phyloP scores from a whole-genome alignment of 2,329 filamentous ascomycete genomes.

The Exophiala spinifera region DNA sequence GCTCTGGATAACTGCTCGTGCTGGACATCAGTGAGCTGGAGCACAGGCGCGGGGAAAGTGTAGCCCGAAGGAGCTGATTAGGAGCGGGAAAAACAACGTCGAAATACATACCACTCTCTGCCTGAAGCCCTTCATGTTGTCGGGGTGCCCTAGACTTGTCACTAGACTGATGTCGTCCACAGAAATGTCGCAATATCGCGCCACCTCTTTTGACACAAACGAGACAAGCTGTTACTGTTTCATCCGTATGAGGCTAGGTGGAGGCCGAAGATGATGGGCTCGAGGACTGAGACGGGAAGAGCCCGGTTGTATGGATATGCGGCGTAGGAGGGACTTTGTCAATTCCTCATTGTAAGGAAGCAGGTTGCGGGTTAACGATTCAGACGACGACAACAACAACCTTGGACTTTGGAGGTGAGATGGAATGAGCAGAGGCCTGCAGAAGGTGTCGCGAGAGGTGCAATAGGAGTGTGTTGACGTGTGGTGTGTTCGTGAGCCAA shows the following conservation, averaged over 20 bases:
- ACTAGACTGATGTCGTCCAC: slow-evolving; percentile 6
- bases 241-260: slow-evolving; percentile 10
- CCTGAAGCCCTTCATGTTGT: slow-evolving; percentile 92
- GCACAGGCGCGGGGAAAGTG: slow-evolving; percentile 4
- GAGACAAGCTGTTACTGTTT: slow-evolving; percentile 2
- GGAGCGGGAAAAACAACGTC: slow-evolving; percentile 2
- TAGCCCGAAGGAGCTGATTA: background rate
- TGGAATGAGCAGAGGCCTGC: slow-evolving; percentile 3
- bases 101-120: slow-evolving; percentile 82
- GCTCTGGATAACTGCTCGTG: slow-evolving; percentile 85
- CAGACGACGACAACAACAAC: slow-evolving; percentile 6
- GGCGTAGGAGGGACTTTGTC: background rate
- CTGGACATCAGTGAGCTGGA: slow-evolving; percentile 40
- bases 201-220: slow-evolving; percentile 10
- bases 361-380: background rate
- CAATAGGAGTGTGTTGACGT: background rate
- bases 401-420: slow-evolving; percentile 2
- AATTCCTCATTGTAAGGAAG: slow-evolving; percentile 11
- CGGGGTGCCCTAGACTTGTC: slow-evolving; percentile 29
- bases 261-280: background rate
- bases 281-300: background rate
- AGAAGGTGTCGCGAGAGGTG: background rate
- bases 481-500: background rate
- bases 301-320: background rate
- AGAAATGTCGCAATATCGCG: slow-evolving; percentile 13